Conservation (phyloP, 495 filamentous ascomycete species). For the Amniculicola lignicola region DNA sequence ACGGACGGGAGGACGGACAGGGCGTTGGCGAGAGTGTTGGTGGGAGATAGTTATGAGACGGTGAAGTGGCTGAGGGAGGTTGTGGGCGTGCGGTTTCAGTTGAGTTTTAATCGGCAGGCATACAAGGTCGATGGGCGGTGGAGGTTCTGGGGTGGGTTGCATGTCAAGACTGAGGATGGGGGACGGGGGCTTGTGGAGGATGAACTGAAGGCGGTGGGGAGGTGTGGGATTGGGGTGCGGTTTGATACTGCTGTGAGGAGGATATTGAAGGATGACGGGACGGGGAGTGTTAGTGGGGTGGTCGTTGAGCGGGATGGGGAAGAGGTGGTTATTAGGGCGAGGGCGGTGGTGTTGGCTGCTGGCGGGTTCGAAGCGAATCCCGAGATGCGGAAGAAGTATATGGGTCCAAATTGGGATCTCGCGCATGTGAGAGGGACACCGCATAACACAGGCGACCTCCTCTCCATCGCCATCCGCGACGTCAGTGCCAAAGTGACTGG, state of each 20-base stretch:
- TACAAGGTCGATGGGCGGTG: conserved; percentile 53
- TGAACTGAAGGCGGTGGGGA: conserved; percentile 45
- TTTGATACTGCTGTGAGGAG: conserved; percentile 47
- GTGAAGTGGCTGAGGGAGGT: conserved; percentile 55
- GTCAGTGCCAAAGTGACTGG: conserved; percentile 50
- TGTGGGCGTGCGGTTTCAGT: conserved; percentile 54
- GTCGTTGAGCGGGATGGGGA: conserved; percentile 36
- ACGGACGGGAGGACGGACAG: conserved; percentile 49
- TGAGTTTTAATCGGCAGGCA: conserved; percentile 61
- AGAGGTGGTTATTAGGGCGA: conserved; percentile 38
- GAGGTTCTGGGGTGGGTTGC: conserved; percentile 63
- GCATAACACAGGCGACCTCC: conserved; percentile 57
- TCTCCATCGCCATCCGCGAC: conserved; percentile 51
- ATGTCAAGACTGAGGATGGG: conserved; percentile 54
- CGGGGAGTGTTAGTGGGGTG: conserved; percentile 43
- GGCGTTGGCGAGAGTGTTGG: conserved; percentile 44
- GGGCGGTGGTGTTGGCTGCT: conserved; percentile 52
- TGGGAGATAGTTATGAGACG: conserved; percentile 47
- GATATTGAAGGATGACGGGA: conserved; percentile 42
- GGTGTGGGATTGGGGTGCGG: conserved; percentile 44
- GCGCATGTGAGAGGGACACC: conserved; percentile 59
- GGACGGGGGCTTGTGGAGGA: conserved; percentile 56
- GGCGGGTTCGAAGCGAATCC: conserved; percentile 63
- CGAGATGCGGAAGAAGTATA: conserved; percentile 52
- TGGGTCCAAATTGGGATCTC: conserved; percentile 60